phyloP scores from a whole-genome alignment of 768 basidiomycete genomes.

The Leccinum barrowsii region DNA sequence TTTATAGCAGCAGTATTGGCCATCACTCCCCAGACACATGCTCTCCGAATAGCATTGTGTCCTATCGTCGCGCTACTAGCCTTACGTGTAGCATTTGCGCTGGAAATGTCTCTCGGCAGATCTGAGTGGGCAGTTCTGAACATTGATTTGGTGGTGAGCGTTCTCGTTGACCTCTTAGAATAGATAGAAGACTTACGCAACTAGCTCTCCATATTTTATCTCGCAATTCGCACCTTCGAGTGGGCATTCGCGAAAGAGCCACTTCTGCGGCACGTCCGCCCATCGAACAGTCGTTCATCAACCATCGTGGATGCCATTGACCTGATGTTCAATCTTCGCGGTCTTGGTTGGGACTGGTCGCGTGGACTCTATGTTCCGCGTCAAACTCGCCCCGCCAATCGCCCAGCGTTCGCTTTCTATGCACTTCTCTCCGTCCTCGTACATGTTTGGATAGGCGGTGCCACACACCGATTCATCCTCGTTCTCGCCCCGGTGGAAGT shows the following conservation, averaged over 20 bases:
- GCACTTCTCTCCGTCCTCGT: slow-evolving; percentile 33
- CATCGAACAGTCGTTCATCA: neutral
- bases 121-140: slow-evolving; percentile 7
- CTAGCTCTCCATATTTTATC: slow-evolving; percentile 13
- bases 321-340: slow-evolving; percentile 51
- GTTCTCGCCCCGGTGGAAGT: slow-evolving; percentile 37
- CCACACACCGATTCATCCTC: slow-evolving; percentile 47
- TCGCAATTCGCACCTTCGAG: slow-evolving; percentile 13
- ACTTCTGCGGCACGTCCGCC: slow-evolving; percentile 12
- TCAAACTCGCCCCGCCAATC: slow-evolving; percentile 41
- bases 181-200: neutral
- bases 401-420: slow-evolving; percentile 33
- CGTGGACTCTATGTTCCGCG: slow-evolving; percentile 23
- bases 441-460: slow-evolving; percentile 42
- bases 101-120: slow-evolving; percentile 10
- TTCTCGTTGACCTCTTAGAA: neutral
- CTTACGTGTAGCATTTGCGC: slow-evolving; percentile 34
- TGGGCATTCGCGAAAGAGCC: slow-evolving; percentile 16
- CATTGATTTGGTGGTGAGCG: slow-evolving; percentile 11
- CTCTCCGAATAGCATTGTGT: slow-evolving; percentile 43
- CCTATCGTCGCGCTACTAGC: slow-evolving; percentile 43
- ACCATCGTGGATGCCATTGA: slow-evolving; percentile 42
- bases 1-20: slow-evolving; percentile 49
- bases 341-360: slow-evolving; percentile 62
- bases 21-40: slow-evolving; percentile 41